Base-by-base conservation (phyloP, 352 stramenopile genomes). In the Globisporangium nunn region DNA sequence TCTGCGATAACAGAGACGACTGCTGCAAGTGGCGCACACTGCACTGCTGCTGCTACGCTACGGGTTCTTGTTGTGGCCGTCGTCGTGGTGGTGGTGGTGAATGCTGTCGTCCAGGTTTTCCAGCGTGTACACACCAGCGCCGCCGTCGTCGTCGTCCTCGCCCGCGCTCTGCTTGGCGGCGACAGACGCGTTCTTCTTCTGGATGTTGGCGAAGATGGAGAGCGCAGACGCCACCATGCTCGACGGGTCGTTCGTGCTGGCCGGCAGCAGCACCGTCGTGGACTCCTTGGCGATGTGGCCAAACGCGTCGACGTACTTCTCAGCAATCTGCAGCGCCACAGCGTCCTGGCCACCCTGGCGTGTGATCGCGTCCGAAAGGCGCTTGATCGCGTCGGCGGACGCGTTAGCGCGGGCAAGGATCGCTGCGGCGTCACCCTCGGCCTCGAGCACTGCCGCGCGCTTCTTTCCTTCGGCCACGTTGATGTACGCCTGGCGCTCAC, bases 241-340 rank as follows among this genome's bases (percentile, higher is more conserved):
- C 49, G 85, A 89, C 54, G 85, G 82, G 43, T 97, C 88, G 61
- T 84, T 88, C 45, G 70, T 67, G 65, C 91, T 95, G 23, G 86
- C 66, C 1, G 85, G 85, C 33, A 95, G 64, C 44, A 95, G 66
- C 67, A 95, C 72, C 0, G 86, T 96, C 57, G 87, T 97, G 67
- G 77, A 78, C 56, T 95, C 88, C 71, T 96, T 95, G 28, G 88
- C 88, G 51, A 96, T 82, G 53, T 95, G 88, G 41, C 79, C 78
- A 63, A 96, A 97, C n/a, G 85, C 88, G 15, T 94, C 81, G 41
- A 97, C 81, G 71, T 96, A 96, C 71, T 97, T 93, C 67, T 97
- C 88, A 1, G 88, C 88, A 40, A 97, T 71, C 55, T 94, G 83
- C 1, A 96, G 81, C 60, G 82, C 72, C 29, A 95, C 85, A 0